phyloP scores from a whole-genome alignment of 169 alveolate species.

The Ophryocystis elektroscirrha region DNA sequence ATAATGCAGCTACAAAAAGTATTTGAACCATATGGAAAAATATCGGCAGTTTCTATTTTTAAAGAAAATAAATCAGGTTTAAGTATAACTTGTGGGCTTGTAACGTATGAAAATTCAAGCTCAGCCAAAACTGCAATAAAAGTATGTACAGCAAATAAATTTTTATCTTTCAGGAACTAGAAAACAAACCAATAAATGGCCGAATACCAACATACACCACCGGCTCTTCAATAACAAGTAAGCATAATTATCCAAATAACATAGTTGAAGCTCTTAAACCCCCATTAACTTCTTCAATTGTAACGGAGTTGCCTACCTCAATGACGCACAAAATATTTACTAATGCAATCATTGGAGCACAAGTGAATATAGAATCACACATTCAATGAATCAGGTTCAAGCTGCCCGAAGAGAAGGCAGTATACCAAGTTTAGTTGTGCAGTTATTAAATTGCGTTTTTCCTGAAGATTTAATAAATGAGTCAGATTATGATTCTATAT shows the following conservation, averaged over 20 bases:
- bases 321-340: constrained; percentile 44
- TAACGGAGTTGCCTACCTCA: constrained; percentile 46
- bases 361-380: constrained; percentile 1
- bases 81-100: constrained; percentile 52
- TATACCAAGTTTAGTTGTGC: constrained; percentile 51
- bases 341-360: constrained; percentile 43
- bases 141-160: constrained; percentile 26
- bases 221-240: constrained; percentile 19
- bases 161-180: constrained; percentile 28
- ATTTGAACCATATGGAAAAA: constrained; percentile 46
- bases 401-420: constrained; percentile 49
- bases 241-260: constrained; percentile 6
- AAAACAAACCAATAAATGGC: constrained; percentile 22
- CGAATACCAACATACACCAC: constrained; percentile 13
- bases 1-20: constrained; percentile 23
- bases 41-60: constrained; percentile 33
- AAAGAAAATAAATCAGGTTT: constrained; percentile 46
- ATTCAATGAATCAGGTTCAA: constrained; percentile 34
- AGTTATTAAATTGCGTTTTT: constrained; percentile 47
- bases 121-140: constrained; percentile 48
- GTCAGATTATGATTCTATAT: constrained; percentile 38
- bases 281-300: constrained; percentile 4
- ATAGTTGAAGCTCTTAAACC: not conserved
- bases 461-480: constrained; percentile 52
- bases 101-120: constrained; percentile 49